Evolutionary conservation across 169 alveolate genomes (phyloP), one percentile per base, ranked within the genome.

Genomic region (Cryptosporidium tyzzeri): DNA sequence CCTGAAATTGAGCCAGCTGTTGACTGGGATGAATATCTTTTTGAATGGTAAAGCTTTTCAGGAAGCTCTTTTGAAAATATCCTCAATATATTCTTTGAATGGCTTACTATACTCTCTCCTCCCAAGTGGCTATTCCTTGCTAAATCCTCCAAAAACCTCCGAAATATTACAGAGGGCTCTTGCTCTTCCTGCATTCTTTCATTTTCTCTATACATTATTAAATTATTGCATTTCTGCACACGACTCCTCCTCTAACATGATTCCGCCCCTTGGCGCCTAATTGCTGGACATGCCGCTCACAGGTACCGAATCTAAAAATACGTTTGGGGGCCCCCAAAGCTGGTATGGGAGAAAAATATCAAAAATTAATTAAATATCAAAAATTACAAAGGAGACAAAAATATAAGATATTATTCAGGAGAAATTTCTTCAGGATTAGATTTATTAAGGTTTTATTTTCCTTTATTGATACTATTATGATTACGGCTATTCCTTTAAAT

Each of bases 181-280:
- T 39, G 35, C 29, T 80, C 75, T 12, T 23, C 31, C 62, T 21
- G 50, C 26, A 45, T 41, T 21, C 29, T 39, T 45, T 74, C 68
- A 35, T 74, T 55, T 35, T 39, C 39, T 53, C 2, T 74, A 35
- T 37, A 53, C 68, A 51, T 73, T 73, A 21, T 33, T 45, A 39
- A 41, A 70, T 18, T 26, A 50, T 45, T 73, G 86, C 86, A 73
- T 80, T 80, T n/a, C 44, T 80, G 89, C 89, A 80, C 89, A 80
- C 89, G 67, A 50, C 67, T 67, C 89, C 67, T 67, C 89, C 89
- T 62, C 70, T 73, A 73, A 59, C 89, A 65, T 62, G 89, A 80
- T 62, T 59, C 29, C n/a, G 14, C 44, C 62, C 0, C 14, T 21
- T 37, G 65, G 69, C 89, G 80, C 80, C 48, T 48, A 9, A 12